Base-by-base conservation (phyloP, 2,329 filamentous ascomycete genomes). In the Alternaria sp. region DNA sequence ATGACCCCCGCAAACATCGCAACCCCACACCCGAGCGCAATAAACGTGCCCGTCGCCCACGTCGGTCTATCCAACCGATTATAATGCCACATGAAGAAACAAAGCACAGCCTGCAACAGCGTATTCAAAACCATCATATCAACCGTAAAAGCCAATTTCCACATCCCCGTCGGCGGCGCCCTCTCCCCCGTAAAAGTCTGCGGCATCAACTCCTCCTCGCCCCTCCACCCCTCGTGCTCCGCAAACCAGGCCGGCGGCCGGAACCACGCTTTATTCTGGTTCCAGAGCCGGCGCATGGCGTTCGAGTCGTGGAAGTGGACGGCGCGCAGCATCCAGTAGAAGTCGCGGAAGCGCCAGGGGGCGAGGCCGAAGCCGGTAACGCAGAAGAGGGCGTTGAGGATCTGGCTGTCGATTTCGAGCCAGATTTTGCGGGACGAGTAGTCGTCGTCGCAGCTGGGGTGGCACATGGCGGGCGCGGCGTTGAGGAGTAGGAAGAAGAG, bases 331-430 rank as follows among this genome's bases (percentile, higher is more conserved):
- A 84, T 54, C 92, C 79, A 93, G 77, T 90, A 96, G 9, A 93
- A 81, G 76, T 97, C 93, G 30, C 93, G 86, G 71, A 94, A 91
- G 28, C 93, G 87, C 93, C 93, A 97, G 0, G 93, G 93, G 1
- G 92, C 90, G 12, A 96, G 85, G 0, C 93, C 93, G 68, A 96
- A 95, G 1, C 90, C 93, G 1, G 93, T 95, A 7, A 96, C 89
- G 79, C 92, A 96, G 84, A 97, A 97, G 1, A 97, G 86, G 0
- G 87, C 91, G 73, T 94, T 96, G 21, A 95, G 82, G 62, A 97
- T 91, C 75, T 97, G 93, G 93, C 76, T 90, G 78, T 93, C 91
- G 72, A 88, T 90, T 79, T 97, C 93, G 67, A 97, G 88, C 93
- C 93, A 97, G 64, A 89, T 89, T 25, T 91, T 85, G 18, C 92